Base-by-base conservation (phyloP, 2,329 filamentous ascomycete species). In the Zymoseptoria passerinii region DNA sequence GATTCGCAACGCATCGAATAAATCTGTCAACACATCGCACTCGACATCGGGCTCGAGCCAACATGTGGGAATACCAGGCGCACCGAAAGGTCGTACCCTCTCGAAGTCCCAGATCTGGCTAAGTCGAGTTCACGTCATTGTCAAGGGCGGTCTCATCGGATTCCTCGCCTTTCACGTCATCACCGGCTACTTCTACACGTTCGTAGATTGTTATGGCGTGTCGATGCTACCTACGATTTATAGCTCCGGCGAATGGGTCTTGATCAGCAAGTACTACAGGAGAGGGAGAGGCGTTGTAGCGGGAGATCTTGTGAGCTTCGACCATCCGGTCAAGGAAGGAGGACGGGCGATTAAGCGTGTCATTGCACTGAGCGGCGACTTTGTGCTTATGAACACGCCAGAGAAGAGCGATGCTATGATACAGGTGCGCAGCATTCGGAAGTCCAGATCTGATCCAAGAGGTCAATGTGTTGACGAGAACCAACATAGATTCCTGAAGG, bases 141-240 rank as follows among this genome's bases (percentile, higher is more conserved):
- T 48, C 18, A 49, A 53, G 18, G 27, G 23, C 27, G 53, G 13
- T 9, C 20, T 29, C 23, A n/a, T 19, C 5, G 8, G 55, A 1
- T 13, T 59, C 6, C 27, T 48, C 6, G 50, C 44, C 13, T 35
- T 27, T 8, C 76, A 78, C 66, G 63, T 75, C 50, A 66, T 73
- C 62, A 56, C 63, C 29, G 65, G 65, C 28, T 86, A 94, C 74
- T 76, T 83, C 67, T 83, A 84, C 74, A 79, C 79, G 62, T 68
- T 86, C 63, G 80, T 81, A 19, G 73, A 78, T 3, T 84, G 85
- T 16, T 78, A 78, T 27, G 92, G 92, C 1, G 84, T 90, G 3
- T 92, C 88, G 18, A 97, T 97, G 94, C 81, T 94, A 54, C 92
- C 92, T 7, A 96, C 90, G 0, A 85, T 96, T 61, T 78, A 80